Base-by-base conservation (phyloP, 306 rosid species). In the Cicer pinnatifidum region DNA sequence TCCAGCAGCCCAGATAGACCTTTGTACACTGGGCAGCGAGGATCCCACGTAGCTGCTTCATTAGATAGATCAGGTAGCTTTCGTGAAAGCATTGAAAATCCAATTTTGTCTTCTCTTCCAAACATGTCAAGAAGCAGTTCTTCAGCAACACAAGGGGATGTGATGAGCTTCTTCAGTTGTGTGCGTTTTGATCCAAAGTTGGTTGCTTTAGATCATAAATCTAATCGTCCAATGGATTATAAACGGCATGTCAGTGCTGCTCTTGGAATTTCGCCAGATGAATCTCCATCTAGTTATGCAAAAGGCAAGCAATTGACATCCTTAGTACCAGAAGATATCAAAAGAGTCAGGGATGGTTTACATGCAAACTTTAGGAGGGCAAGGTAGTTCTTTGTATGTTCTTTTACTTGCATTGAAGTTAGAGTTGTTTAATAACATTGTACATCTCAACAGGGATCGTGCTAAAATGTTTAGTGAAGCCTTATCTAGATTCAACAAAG, bases 1-100 rank as follows among this genome's bases (percentile, higher is more conserved):
- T 89, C 93, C 71, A 75, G 83, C 82, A 89, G 94, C 88, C 90
- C 92, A 8, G 97, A 92, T 73, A 88, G 97, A 88, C 89, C 88
- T 73, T 75, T 85, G 72, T 88, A 88, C 83, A 58, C 82, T 81
- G 96, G 90, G 84, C 93, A 86, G 87, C 93, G 90, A 67, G 96
- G 96, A 83, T 87, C 96, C 90, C 90, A 89, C 96, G 73, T 89
- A 82, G 87, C 89, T 78, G 68, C 86, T 77, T 72, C 84, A 78
- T 71, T 90, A 83, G 97, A 92, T 50, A 86, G 93, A 81, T 84
- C 93, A 8, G 81, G 87, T 69, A 92, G 94, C 93, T 88, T 88
- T 78, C 91, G 93, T 1, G 96, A 88, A 80, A 85, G 83, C 82
- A 70, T 82, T 83, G 97, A 89, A 71, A 92, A 84, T 87, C 86